Base-by-base conservation (phyloP, 75 land plant genomes). In the Gnetum montanum region DNA sequence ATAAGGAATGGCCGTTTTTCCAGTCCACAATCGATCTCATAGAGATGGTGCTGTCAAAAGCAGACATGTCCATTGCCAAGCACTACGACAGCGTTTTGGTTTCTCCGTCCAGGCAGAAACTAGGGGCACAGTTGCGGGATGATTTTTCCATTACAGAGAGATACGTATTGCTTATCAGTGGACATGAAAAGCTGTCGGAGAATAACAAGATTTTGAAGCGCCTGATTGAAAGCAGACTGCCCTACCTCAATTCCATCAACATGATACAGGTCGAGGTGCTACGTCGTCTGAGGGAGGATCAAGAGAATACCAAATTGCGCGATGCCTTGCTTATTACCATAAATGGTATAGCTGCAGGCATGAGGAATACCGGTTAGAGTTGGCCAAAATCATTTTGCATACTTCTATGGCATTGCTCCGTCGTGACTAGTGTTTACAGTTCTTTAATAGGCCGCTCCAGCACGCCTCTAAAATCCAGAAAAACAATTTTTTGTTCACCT, bases 291-390 rank as follows among this genome's bases (percentile, higher is more conserved):
- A 72, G 94, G 41, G 51, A 62, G 13, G 98, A 93, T 56, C 74
- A 68, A 23, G 73, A 73, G 20, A 92, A 92, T 46, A 57, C 64
- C 8, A 84, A 81, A 62, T 77, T 92, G n/a, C 60, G 98, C 41
- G 98, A 92, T 70, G 98, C 98, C 3, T 67, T 88, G 47, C 84
- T 92, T 34, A 79, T 92, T 27, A 87, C 94, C 4, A 82, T 92
- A 33, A 92, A 92, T 62, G 98, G 94, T 3, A 92, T 92, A 31
- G 90, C 94, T 38, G 89, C 98, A 49, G 94, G 98, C 5, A 92
- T 88, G 94, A 77, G 89, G 34, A 92, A 92, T 69, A 92, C 98
- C 28, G 98, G 98, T 59, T 92, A n/a, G n/a, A n/a, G n/a, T n/a
- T n/a, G n/a, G n/a, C n/a, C n/a, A n/a, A n/a, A n/a, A n/a, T n/a